Conservation (phyloP, 2,329 filamentous ascomycete genomes). For the Aspergillus melleus region DNA sequence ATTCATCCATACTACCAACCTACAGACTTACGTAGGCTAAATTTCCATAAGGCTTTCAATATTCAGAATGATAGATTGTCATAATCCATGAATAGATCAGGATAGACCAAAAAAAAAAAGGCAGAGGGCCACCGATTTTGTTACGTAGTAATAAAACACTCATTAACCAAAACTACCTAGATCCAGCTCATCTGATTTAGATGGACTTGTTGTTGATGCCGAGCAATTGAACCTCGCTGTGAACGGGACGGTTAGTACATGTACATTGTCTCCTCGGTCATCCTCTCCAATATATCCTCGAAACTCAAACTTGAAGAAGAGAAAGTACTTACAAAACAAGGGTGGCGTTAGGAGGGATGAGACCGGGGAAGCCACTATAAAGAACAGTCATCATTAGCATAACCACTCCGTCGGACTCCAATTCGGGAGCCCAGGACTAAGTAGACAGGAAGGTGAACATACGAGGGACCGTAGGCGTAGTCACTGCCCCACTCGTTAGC, state of each 20-base stretch:
- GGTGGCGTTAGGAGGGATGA: conserved; percentile 72
- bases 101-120: not conserved
- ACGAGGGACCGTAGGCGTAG: conserved; percentile 43
- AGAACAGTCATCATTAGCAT: not conserved
- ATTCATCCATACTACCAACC: too few relatives aligned
- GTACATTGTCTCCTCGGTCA: not conserved
- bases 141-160: not conserved
- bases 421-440: not conserved
- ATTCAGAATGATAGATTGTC: not conserved
- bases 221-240: conserved; percentile 69
- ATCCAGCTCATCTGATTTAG: conserved; percentile 24
- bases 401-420: not conserved
- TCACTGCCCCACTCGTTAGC: conserved; percentile 27
- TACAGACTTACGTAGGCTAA: too few relatives aligned
- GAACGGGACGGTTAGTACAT: conserved; percentile 6
- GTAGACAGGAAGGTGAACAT: conserved; percentile 21
- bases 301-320: not conserved
- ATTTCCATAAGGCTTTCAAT: not conserved
- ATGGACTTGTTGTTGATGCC: conserved; percentile 56
- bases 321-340: conserved; percentile 75
- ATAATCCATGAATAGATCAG: too few relatives aligned
- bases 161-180: not conserved
- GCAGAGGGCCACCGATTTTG: not conserved
- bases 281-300: not conserved
- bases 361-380: conserved; percentile 70